These are phyloP conservation scores for Dipteronia dyeriana DNA, from an alignment of 345 rosid species.

Conservation along the genomic window DNA sequence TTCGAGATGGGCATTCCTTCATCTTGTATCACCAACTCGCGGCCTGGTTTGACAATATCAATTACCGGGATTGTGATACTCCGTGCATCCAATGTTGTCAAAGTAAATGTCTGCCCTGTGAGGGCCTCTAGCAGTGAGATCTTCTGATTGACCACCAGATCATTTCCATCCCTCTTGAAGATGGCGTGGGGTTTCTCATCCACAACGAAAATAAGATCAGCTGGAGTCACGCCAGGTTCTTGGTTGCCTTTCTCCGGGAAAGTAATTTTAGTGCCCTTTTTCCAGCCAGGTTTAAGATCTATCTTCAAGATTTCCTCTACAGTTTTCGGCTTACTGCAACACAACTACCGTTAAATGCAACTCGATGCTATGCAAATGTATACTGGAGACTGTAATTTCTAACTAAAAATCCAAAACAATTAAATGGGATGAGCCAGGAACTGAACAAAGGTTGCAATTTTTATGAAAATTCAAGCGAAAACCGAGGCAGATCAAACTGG, in stretches of 20 bases:
- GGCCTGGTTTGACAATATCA: slow-evolving; percentile 64
- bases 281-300: slow-evolving; percentile 81
- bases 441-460: too few species aligned
- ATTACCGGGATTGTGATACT: slow-evolving; percentile 42
- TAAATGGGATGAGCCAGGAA: too few species aligned
- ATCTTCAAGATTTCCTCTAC: slow-evolving; percentile 73
- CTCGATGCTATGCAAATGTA: too few species aligned
- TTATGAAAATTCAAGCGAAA: too few species aligned
- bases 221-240: slow-evolving; percentile 54
- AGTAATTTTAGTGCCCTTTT: slow-evolving; percentile 83
- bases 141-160: slow-evolving; percentile 53
- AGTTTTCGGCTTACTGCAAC: slow-evolving; percentile 51
- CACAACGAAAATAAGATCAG: slow-evolving; percentile 72
- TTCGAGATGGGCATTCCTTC: slow-evolving; percentile 84
- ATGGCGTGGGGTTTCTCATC: slow-evolving; percentile 73
- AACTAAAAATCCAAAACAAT: too few species aligned
- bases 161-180: slow-evolving; percentile 65
- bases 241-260: slow-evolving; percentile 79
- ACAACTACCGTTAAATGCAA: not conserved
- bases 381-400: too few species aligned
- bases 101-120: slow-evolving; percentile 47
- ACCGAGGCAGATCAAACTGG: too few species aligned
- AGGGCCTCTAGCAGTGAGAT: slow-evolving; percentile 66
- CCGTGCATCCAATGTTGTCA: slow-evolving; percentile 73
- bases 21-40: slow-evolving; percentile 48